Conservation (phyloP, 2,329 filamentous ascomycete genomes). For the Scytalidium sp. region DNA sequence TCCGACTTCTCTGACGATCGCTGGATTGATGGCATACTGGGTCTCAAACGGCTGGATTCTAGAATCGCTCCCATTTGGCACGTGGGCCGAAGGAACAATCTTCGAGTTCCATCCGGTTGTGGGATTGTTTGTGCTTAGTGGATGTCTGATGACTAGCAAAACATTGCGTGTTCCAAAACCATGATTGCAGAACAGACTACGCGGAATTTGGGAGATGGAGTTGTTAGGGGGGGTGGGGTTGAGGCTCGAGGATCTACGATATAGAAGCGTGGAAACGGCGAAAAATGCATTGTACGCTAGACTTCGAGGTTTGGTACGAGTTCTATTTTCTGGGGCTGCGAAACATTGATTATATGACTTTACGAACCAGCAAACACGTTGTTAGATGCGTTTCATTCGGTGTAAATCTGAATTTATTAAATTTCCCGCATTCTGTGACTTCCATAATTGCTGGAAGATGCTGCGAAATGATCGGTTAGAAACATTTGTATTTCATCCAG, state of each 20-base stretch:
- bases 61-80: slow-evolving; percentile 73
- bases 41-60: slow-evolving; percentile 76
- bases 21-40: slow-evolving; percentile 86
- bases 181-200: slow-evolving; percentile 29
- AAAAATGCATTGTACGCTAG: neutral
- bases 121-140: slow-evolving; percentile 80
- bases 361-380: slow-evolving; percentile 46
- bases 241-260: neutral
- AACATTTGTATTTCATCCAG: too few species aligned
- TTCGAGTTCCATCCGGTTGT: slow-evolving; percentile 85
- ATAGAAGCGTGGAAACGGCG: neutral
- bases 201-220: neutral
- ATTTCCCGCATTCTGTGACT: too few species aligned
- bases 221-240: neutral
- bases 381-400: neutral
- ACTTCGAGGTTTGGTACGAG: neutral
- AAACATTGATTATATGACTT: neutral
- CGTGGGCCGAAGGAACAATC: slow-evolving; percentile 60
- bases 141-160: slow-evolving; percentile 93
- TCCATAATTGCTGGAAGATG: too few species aligned
- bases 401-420: too few species aligned
- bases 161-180: slow-evolving; percentile 93
- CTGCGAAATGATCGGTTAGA: too few species aligned
- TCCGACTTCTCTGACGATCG: slow-evolving; percentile 80
- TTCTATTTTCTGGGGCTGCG: neutral